Evolutionary conservation across 2,329 filamentous ascomycete genomes (phyloP).

Genomic region (Claviceps sorghi): DNA sequence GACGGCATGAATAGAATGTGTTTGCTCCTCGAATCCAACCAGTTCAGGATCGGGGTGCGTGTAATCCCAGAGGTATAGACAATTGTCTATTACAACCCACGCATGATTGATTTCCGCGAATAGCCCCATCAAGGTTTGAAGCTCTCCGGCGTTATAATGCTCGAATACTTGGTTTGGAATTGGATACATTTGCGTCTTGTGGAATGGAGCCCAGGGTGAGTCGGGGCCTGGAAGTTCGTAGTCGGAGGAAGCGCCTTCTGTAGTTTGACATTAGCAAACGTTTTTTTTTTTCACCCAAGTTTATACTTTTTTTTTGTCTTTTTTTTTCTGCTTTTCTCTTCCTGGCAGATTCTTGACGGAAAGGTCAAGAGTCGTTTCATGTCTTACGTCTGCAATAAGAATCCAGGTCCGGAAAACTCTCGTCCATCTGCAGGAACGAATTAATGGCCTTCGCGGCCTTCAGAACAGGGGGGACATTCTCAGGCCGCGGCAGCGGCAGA

Average conservation of each 20-base stretch:
- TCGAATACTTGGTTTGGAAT: constrained; percentile 88
- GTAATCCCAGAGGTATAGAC: constrained; percentile 95
- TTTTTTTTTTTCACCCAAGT: not conserved
- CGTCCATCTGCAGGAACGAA: constrained; percentile 58
- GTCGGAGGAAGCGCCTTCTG: constrained; percentile 80
- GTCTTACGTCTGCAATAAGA: constrained; percentile 73
- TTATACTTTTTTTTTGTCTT: not conserved
- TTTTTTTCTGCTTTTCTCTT: not conserved
- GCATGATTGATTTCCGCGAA: constrained; percentile 92
- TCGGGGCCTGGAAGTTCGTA: constrained; percentile 63
- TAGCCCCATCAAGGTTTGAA: constrained; percentile 85
- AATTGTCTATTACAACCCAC: constrained; percentile 92
- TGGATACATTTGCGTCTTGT: constrained; percentile 71
- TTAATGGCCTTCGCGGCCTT: constrained; percentile 78
- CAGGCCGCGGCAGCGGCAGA: constrained; percentile 29
- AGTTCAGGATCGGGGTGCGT: constrained; percentile 82
- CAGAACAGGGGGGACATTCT: constrained; percentile 50
- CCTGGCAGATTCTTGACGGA: not conserved
- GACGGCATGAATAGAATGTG: constrained; percentile 79
- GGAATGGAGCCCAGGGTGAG: constrained; percentile 73
- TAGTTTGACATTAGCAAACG: constrained; percentile 12
- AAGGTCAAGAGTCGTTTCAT: not conserved
- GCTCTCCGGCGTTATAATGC: constrained; percentile 75
- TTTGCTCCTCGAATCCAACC: constrained; percentile 81
- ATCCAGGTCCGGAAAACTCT: constrained; percentile 76